Percentiles rank a stretch among this genome's conserved stretches.
These are phyloP conservation scores for Citeromyces siamensis DNA, from an alignment of 1,139 yeast genomes.

Conservation along the genomic window DNA sequence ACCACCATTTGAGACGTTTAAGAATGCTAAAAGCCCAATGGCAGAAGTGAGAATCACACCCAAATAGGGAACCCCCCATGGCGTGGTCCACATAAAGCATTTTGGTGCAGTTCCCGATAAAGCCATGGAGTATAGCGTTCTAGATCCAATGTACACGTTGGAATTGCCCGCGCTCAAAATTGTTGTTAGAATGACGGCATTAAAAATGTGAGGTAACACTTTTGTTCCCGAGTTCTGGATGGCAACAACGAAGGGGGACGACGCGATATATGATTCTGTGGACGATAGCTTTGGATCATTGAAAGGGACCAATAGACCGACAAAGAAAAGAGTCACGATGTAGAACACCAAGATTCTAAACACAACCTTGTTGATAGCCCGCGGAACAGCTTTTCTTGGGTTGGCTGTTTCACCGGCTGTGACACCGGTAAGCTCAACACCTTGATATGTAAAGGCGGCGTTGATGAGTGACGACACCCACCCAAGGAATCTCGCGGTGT, in stretches of 20 bases:
- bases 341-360: constrained; percentile 73
- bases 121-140: constrained; percentile 58
- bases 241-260: constrained; percentile 44
- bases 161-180: constrained; percentile 75
- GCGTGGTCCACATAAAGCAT: constrained; percentile 36
- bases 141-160: constrained; percentile 68
- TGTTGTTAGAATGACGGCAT: constrained; percentile 59
- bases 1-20: constrained; percentile 53
- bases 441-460: constrained; percentile 73
- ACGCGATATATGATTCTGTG: constrained; percentile 22
- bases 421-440: constrained; percentile 75
- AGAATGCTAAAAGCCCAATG: constrained; percentile 56
- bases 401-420: constrained; percentile 83
- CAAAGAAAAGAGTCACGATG: constrained; percentile 66
- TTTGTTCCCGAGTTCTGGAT: constrained; percentile 60
- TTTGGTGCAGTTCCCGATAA: constrained; percentile 50
- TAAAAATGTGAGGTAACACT: constrained; percentile 58
- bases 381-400: constrained; percentile 75
- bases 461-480: constrained; percentile 43
- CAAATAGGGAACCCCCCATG: constrained; percentile 53
- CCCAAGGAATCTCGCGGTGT: constrained; percentile 47
- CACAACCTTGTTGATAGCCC: constrained; percentile 74
- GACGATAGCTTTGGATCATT: constrained; percentile 35
- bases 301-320: constrained; percentile 76
- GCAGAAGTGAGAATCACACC: constrained; percentile 46